phyloP scores from a whole-genome alignment of 306 rosid species.

The Rosa chinensis region DNA sequence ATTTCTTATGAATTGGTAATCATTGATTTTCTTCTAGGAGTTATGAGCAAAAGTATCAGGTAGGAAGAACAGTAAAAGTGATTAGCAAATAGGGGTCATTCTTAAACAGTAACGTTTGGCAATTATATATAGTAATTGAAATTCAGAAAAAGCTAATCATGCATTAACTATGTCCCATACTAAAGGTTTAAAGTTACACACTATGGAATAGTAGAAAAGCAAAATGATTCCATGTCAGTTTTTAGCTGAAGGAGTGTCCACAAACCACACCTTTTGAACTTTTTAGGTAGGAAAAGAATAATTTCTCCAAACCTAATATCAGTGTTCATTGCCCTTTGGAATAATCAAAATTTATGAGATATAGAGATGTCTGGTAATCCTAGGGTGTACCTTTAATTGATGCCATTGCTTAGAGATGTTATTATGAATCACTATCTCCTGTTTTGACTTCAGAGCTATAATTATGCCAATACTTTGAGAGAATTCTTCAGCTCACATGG shows the following conservation, averaged over 20 bases:
- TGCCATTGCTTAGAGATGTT: slow-evolving; percentile 22
- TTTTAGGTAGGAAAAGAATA: neutral
- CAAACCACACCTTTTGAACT: neutral
- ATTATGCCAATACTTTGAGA: neutral
- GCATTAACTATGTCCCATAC: slow-evolving; percentile 5
- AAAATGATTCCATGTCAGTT: slow-evolving; percentile 11
- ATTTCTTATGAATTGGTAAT: neutral
- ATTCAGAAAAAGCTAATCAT: slow-evolving; percentile 15
- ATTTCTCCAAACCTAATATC: neutral
- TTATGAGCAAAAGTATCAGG: neutral
- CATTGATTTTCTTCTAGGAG: neutral
- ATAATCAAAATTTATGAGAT: neutral
- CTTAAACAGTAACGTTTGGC: slow-evolving; percentile 20
- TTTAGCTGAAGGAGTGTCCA: neutral
- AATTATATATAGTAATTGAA: slow-evolving; percentile 12
- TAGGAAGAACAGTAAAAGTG: neutral
- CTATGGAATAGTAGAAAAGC: neutral
- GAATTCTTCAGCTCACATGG: slow-evolving; percentile 23
- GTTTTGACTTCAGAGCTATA: slow-evolving; percentile 43
- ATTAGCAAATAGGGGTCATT: neutral
- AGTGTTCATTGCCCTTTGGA: neutral
- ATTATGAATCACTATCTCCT: slow-evolving; percentile 35
- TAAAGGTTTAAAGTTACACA: neutral
- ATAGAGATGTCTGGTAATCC: neutral
- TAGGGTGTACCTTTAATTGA: neutral